Evolutionary conservation across 768 basidiomycete genomes (phyloP).

Genomic region (Trametes maxima): DNA sequence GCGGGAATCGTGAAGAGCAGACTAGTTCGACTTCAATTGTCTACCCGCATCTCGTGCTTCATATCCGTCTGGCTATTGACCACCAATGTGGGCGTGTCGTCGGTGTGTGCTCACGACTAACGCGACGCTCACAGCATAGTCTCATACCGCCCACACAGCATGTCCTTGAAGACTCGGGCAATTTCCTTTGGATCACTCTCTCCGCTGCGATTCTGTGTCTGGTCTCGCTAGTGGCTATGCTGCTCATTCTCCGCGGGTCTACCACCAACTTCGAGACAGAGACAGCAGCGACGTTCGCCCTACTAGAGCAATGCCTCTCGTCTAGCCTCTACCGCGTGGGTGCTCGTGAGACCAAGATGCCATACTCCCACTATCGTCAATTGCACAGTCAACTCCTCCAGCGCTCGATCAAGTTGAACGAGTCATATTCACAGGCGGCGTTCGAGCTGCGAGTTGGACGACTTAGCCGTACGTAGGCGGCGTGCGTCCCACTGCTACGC

Average conservation of each 20-base stretch:
- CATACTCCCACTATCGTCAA: constrained; percentile 21
- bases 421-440: constrained; percentile 45
- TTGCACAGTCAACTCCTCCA: constrained; percentile 35
- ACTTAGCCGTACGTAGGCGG: constrained; percentile 39
- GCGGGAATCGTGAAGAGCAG: constrained; percentile 48
- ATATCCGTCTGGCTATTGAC: constrained; percentile 51
- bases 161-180: constrained; percentile 31
- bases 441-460: constrained; percentile 50
- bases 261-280: constrained; percentile 47
- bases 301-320: constrained; percentile 38
- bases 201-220: constrained; percentile 42
- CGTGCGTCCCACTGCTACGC: not conserved
- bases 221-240: constrained; percentile 39
- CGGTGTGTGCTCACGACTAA: constrained; percentile 31
- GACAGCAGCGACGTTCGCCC: constrained; percentile 38
- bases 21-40: constrained; percentile 45
- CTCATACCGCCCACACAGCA: constrained; percentile 25
- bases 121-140: not conserved
- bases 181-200: constrained; percentile 46
- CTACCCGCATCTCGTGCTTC: constrained; percentile 50
- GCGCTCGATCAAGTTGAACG: constrained; percentile 42
- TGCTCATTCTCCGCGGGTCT: constrained; percentile 45
- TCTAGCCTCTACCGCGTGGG: constrained; percentile 35
- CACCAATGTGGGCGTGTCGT: constrained; percentile 34
- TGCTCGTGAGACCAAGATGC: constrained; percentile 19